Base-by-base conservation (phyloP, 495 filamentous ascomycete species). In the Penicillium ucsense region DNA sequence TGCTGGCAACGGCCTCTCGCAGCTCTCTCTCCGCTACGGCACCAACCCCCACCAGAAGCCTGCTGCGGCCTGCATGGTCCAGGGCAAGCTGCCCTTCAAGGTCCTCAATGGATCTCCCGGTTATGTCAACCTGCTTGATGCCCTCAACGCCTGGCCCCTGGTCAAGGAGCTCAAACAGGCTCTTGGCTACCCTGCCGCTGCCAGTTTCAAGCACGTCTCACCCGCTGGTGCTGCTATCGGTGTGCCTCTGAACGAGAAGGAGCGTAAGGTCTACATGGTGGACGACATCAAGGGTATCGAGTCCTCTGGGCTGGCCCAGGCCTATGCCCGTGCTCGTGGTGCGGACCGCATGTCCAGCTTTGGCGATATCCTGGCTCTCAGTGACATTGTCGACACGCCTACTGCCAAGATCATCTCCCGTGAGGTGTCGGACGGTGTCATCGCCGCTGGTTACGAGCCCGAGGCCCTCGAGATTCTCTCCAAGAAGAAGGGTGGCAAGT, bases 201-300 rank as follows among this genome's bases (percentile, higher is more conserved):
- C 92, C 42, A 94, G 87, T 65, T 98, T 98, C 83, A 98, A 98
- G 78, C 94, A 97, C 63, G 92, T 97, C 35, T 97, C 94, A 4
- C 92, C 92, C 6, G 92, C 92, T 35, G 92, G 92, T 54, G 92
- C 92, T 41, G 92, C 92, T 46, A 89, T 98, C 59, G 92, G 90
- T 51, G 77, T 89, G 27, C 86, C 86, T 34, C 76, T 98, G 55
- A 88, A 68, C 49, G 81, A 88, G 43, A 82, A 85, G 44, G 92
- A 98, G 76, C 81, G 85, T 70, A 90, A 94, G 73, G 91, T 96
- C 30, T 97, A 92, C 73, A 95, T 98, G 80, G 94, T 97, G 31
- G 88, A 94, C 51, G 94, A 96, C 64, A 91, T 98, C 59, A 80
- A 83, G 45, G 88, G 83, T 44, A 78, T 98, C 41, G 85, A 92